Evolutionary conservation across 176 grass and related monocot genomes (phyloP), one percentile per base, ranked within the genome.

Genomic region (Rhipidocladum racemiflorum): DNA sequence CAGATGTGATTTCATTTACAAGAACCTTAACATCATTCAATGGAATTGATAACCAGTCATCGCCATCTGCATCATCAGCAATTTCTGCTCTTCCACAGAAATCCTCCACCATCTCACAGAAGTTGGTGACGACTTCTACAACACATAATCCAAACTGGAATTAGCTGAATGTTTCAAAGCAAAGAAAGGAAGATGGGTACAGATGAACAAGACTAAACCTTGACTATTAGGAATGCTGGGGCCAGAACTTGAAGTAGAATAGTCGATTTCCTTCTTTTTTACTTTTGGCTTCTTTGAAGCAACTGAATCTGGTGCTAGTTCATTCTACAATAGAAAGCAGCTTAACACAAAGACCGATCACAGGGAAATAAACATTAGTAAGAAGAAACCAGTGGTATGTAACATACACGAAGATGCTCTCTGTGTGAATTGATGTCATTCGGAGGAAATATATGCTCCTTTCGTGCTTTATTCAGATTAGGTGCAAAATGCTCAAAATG

Each of bases 201-300:
- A 44, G 36, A 51, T 66, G 23, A 77, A 42, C 5, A 79, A 77
- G 30, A 73, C 20, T 59, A 83, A 86, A 99, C 97, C 97, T 89
- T 91, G 89, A 79, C 83, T 88, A 50, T 84, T 91, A 88, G 83
- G 84, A 74, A 88, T 60, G 68, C 87, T 81, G 68, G 78, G 82
- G 13, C 48, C 89, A 35, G 80, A 93, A 76, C 79, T 90, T 82
- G 82, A 90, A 83, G 88, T 77, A 80, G 87, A 82, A 85, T 79
- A 76, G 21, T 89, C 56, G 45, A 36, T 85, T 70, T 90, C 89
- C 86, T 84, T 99, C 88, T 87, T 99, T 77, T 81, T 95, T 24
- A 86, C 50, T 91, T 90, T 99, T 38, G 93, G 93, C 88, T 97
- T 97, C 83, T 91, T 99, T 86, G 89, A 95, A 87, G 85, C 74